Base-by-base conservation (phyloP, 2,329 filamentous ascomycete species). In the Eutypella sp. region DNA sequence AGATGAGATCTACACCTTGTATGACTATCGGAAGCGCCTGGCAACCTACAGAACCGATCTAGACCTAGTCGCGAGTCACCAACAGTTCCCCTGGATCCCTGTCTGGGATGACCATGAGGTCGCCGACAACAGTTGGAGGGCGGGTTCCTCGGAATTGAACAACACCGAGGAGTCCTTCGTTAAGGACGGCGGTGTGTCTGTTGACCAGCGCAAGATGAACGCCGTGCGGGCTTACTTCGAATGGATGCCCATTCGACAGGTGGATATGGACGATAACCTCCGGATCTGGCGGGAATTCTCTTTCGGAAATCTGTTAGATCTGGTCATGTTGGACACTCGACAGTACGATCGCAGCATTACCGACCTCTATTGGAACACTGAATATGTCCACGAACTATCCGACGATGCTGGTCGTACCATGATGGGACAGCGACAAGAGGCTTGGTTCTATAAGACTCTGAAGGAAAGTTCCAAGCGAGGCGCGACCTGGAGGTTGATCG, bases 371-470 rank as follows among this genome's bases (percentile, higher is more conserved):
- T 78, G 75, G 73, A 86, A 86, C 59, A 77, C 73, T 1, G 69
- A 78, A 45, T 85, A 85, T 58, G 64, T 89, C 44, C 57, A 78
- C 31, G 55, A 56, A 13, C 56, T 61, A 38, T 53, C 58, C 23
- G 78, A 87, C 49, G 84, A 89, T 45, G 78, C 82, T 2, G 75
- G 80, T 13, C 79, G 85, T 5, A 79, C 77, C 0, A 68, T 90
- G 54, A 89, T 90, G 84, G 86, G 86, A 1, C 68, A 74, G 1
- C 74, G 79, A 3, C 86, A 90, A 59, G 86, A 90, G 62, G 77
- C 78, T 53, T 90, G 87, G 86, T 83, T 88, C 63, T 86, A 85
- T 61, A 70, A 71, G 29, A 68, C 71, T 25, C 69, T 87, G 4
- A 71, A 70, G 6, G 63, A 76, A 40, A 84, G 81, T 3, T 70